Percentiles rank a stretch among this genome's conserved stretches.
Evolutionary conservation across 2,329 filamentous ascomycete genomes (phyloP).

Genomic region (Diaporthe sp.): DNA sequence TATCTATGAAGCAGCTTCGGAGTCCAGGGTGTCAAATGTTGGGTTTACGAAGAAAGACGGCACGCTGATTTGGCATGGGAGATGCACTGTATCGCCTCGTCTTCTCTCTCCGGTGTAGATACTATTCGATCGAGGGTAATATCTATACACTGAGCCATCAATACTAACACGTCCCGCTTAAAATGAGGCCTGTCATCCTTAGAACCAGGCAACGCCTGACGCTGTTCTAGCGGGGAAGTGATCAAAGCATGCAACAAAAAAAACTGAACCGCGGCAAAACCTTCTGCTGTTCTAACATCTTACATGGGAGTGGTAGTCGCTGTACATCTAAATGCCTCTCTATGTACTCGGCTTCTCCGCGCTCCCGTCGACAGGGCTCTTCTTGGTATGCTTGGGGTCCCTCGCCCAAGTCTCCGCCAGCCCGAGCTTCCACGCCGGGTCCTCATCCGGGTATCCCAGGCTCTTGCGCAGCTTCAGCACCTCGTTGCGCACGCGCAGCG

Average conservation of each 20-base stretch:
- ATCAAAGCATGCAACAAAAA: neutral
- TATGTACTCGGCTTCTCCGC: slow-evolving; percentile 48
- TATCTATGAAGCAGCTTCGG: neutral
- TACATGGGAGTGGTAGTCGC: neutral
- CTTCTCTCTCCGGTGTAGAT: neutral
- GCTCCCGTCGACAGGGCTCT: slow-evolving; percentile 65
- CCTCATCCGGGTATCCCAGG: slow-evolving; percentile 82
- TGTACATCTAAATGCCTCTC: neutral
- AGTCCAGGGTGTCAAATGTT: neutral
- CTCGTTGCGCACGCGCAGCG: slow-evolving; percentile 79
- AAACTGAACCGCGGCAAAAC: neutral
- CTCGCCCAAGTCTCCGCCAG: slow-evolving; percentile 83
- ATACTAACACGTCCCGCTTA: no score
- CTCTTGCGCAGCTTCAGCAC: slow-evolving; percentile 80
- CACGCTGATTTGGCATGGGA: neutral
- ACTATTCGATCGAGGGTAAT: neutral
- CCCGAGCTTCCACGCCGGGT: slow-evolving; percentile 71
- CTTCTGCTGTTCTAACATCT: neutral
- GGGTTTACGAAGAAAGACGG: neutral
- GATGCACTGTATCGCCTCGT: neutral
- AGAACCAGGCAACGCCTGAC: neutral
- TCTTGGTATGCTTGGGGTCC: slow-evolving; percentile 60
- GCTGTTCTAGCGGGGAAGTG: neutral
- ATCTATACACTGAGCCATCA: neutral
- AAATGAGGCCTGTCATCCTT: neutral